phyloP scores from a whole-genome alignment of 805 yeast genomes.

The Candida quercuum region DNA sequence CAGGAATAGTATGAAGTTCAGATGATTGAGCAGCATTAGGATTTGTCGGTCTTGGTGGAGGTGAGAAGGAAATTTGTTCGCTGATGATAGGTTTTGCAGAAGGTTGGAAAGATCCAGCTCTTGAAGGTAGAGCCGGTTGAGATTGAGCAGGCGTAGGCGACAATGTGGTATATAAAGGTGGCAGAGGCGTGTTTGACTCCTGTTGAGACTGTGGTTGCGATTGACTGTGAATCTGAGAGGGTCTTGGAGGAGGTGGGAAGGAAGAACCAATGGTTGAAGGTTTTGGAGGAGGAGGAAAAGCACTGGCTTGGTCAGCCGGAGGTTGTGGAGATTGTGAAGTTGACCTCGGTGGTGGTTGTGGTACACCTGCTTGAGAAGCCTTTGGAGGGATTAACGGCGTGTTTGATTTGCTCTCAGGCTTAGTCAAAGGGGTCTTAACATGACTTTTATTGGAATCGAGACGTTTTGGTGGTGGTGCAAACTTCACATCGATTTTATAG shows the following conservation, averaged over 20 bases:
- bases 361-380: not conserved
- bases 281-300: slow-evolving; percentile 25
- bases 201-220: not conserved
- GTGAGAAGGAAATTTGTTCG: no score
- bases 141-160: not conserved
- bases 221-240: not conserved
- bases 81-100: no score
- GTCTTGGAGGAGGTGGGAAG: slow-evolving; percentile 1
- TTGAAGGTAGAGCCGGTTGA: no score
- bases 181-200: no score
- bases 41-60: slow-evolving; percentile 8
- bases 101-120: no score
- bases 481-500: slow-evolving; percentile 25
- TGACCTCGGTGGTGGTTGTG: not conserved
- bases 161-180: no score
- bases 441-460: slow-evolving; percentile 3
- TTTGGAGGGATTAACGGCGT: not conserved
- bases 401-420: no score
- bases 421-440: no score
- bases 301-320: not conserved
- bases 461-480: slow-evolving; percentile 32
- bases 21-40: not conserved
- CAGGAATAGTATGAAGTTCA: no score
- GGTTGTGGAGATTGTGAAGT: slow-evolving; percentile 2
- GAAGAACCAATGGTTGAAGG: slow-evolving; percentile 13